These are phyloP conservation scores for Oryza brachyantha DNA, from an alignment of 176 grass and related monocot genomes.

Conservation along the genomic window DNA sequence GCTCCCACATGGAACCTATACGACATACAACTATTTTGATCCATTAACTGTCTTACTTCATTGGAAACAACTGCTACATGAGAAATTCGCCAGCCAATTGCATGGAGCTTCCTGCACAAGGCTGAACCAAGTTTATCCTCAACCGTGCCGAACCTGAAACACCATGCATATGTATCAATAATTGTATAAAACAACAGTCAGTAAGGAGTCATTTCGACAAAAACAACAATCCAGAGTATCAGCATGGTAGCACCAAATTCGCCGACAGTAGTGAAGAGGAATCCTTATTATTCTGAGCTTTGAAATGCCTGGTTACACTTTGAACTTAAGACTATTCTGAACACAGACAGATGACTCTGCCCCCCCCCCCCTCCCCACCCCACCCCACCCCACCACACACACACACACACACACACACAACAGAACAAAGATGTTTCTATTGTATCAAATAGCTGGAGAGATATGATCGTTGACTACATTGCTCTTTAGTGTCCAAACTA, in stretches of 20 bases:
- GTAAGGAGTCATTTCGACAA: neutral
- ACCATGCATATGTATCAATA: neutral
- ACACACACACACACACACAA: too few species aligned
- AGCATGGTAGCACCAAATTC: neutral
- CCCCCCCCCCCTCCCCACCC: too few species aligned
- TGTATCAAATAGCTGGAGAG: conserved; percentile 11
- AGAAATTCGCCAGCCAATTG: conserved; percentile 87
- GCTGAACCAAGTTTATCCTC: conserved; percentile 66
- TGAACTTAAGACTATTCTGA: conserved; percentile 1
- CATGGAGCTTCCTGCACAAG: conserved; percentile 90
- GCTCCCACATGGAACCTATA: neutral
- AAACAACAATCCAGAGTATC: neutral
- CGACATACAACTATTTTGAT: neutral
- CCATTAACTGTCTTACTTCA: conserved; percentile 59
- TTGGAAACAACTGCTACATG: conserved; percentile 70
- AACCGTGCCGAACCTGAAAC: conserved; percentile 76
- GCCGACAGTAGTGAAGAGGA: neutral
- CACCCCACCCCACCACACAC: too few species aligned
- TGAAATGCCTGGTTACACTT: conserved; percentile 9
- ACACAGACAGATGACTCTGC: neutral
- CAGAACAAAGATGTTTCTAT: neutral
- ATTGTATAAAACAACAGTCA: neutral
- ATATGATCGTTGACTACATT: neutral
- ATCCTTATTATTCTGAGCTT: conserved; percentile 1
- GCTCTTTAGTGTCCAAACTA: neutral